Evolutionary conservation across 2,329 filamentous ascomycete species (phyloP), one percentile per base, ranked within the genome.

Genomic region (Harringtonia aguacate): DNA sequence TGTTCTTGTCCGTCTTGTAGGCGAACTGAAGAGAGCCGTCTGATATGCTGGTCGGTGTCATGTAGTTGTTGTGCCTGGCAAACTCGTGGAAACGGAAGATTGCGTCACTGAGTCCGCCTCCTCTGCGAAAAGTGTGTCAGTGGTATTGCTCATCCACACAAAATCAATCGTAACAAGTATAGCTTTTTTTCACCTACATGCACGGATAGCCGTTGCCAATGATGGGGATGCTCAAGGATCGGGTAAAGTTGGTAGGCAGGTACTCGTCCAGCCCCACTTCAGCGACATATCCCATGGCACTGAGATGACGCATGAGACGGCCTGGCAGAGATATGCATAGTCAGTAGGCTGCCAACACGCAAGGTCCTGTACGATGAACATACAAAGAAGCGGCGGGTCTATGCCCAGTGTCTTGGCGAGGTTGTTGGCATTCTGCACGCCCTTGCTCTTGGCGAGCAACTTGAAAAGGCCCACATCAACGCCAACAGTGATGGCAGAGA

Each of bases 221-320:
- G 17, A 58, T 52, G 4, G 57, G 54, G 20, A 64, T 52, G 34
- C 54, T 56, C 41, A 67, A 48, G 0, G 61, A 56, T 35, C 54
- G 62, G 36, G 57, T 55, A 44, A 64, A 67, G 52, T 61, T 65
- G 44, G 61, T 67, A 0, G 58, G 53, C 48, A 52, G 50, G 50
- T 66, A 68, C 24, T 58, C 55, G 36, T 67, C 61, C 0, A 46
- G 41, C 0, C 52, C 60, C 1, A 56, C 55, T 46, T 67, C 63
- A 1, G 52, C 51, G 37, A 68, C 51, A 46, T 66, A 63, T 1
- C 64, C 64, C 59, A 66, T 64, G 1, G 63, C 58, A 1, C 52
- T 55, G 1, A 67, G 47, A 44, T 67, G 64, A 14, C 59, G 53
- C 52, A 67, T 52, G 28, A 67, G 48, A 9, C 62, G 61, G 14